Conservation (phyloP, 139 green algal genomes). For the Ulvella scutata region DNA sequence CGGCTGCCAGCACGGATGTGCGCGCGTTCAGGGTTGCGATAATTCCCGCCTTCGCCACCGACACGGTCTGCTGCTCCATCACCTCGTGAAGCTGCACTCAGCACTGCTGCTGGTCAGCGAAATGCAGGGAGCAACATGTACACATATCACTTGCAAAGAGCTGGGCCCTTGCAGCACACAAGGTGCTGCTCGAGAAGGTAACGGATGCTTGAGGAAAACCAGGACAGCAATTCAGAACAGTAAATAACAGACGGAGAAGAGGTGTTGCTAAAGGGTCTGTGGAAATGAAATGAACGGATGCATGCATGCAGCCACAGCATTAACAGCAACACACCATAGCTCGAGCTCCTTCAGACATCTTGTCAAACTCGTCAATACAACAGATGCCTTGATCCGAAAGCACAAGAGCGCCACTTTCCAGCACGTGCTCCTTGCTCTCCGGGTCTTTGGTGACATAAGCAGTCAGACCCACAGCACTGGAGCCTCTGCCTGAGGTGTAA, state of each 20-base stretch:
- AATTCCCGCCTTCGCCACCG: conserved; percentile 95
- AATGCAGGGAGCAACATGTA: too few species aligned
- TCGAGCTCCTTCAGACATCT: conserved; percentile 88
- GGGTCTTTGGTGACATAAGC: conserved; percentile 89
- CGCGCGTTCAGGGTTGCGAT: conserved; percentile 93
- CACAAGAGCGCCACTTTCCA: conserved; percentile 91
- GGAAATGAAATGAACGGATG: background rate
- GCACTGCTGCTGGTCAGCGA: background rate
- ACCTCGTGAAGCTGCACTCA: conserved; percentile 64
- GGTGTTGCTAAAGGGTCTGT: too few species aligned
- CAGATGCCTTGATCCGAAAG: conserved; percentile 84
- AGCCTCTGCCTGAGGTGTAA: conserved; percentile 87
- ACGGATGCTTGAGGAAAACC: too few species aligned
- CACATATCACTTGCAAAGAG: too few species aligned
- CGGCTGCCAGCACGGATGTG: conserved; percentile 60
- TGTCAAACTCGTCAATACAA: conserved; percentile 99
- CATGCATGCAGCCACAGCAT: background rate
- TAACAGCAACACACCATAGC: conserved; percentile 34
- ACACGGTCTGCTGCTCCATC: conserved; percentile 99
- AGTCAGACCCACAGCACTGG: conserved; percentile 84
- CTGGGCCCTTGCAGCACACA: too few species aligned
- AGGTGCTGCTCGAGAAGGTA: too few species aligned
- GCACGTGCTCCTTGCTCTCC: conserved; percentile 84
- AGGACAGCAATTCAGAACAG: too few species aligned
- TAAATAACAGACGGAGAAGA: too few species aligned